Base-by-base conservation (phyloP, 2,329 filamentous ascomycete genomes). In the Fusarium austroafricanum region DNA sequence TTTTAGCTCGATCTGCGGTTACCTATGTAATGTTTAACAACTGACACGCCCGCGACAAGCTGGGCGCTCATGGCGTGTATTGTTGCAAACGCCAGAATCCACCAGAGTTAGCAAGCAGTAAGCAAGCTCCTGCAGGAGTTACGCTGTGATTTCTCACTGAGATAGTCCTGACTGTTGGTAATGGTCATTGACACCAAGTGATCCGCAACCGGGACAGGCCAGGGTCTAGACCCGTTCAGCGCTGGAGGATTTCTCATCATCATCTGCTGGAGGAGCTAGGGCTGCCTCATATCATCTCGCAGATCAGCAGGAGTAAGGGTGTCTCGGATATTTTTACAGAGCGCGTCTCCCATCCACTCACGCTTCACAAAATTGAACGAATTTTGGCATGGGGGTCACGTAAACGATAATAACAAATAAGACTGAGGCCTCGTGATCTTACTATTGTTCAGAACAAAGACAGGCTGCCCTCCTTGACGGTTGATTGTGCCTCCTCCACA, bases 301-400 rank as follows among this genome's bases (percentile, higher is more conserved):
- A 60, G 49, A 67, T 67, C 66, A 70, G 44, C 43, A 46, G 31
- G 46, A 43, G 49, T 67, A 55, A 53, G 62, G 57, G 52, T 68
- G 69, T 59, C 67, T 71, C 71, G 53, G 51, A 56, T 53, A 64
- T 64, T 68, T 61, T 55, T 53, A 55, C 47, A 58, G 39, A 45
- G 44, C 47, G 33, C 39, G 33, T 38, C 20, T 46, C 33, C 29
- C 62, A 46, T 18, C 43, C 40, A 40, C 44, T 35, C 40, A 52
- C 28, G 37, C 54, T 53, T 61, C 51, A 42, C 37, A 38, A 29
- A 18, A 35, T 56, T 54, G 40, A 63, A 58, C 33, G n/a, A 35
- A 47, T 47, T 45, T 20, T 28, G 49, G 51, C 29, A 58, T 60
- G 63, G 66, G 51, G 43, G 23, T 15, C 29, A 10, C 26, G 35